Percentiles rank a stretch among this genome's conserved stretches.
Evolutionary conservation across 352 stramenopile genomes (phyloP).

Genomic region (Peronosclerospora sorghi): DNA sequence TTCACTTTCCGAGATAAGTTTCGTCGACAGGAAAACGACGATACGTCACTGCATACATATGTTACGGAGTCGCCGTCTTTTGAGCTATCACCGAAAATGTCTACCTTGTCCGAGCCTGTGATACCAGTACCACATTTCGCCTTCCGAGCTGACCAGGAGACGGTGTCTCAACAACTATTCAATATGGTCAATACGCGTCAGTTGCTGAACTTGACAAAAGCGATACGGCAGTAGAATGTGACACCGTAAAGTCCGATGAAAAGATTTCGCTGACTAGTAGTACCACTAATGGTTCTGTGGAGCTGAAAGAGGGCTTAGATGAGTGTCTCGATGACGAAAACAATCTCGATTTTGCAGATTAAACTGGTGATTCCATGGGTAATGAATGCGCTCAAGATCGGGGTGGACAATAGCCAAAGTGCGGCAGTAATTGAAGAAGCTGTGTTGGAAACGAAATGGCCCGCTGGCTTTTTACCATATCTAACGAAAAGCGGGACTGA

Average conservation of each 20-base stretch:
- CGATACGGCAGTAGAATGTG: slow-evolving; percentile 6
- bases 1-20: slow-evolving; percentile 20
- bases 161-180: neutral
- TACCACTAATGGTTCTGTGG: neutral
- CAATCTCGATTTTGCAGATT: slow-evolving; percentile 5
- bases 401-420: neutral
- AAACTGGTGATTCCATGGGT: slow-evolving; percentile 8
- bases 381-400: slow-evolving; percentile 3
- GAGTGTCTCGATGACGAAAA: slow-evolving; percentile 13
- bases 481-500: neutral
- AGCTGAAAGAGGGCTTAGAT: neutral
- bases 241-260: slow-evolving; percentile 3
- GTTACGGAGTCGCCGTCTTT: neutral
- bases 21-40: slow-evolving; percentile 6
- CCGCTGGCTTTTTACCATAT: neutral
- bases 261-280: too few relatives aligned
- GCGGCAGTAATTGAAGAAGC: neutral
- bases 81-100: neutral
- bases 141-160: neutral
- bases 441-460: slow-evolving; percentile 1
- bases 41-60: neutral
- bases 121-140: neutral
- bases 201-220: slow-evolving; percentile 8
- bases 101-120: neutral
- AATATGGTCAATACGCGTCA: slow-evolving; percentile 1